A percentile compares a stretch with the other conserved stretches of the same genome.
phyloP scores from a whole-genome alignment of 2,329 filamentous ascomycete species.

The Nemania sp. region DNA sequence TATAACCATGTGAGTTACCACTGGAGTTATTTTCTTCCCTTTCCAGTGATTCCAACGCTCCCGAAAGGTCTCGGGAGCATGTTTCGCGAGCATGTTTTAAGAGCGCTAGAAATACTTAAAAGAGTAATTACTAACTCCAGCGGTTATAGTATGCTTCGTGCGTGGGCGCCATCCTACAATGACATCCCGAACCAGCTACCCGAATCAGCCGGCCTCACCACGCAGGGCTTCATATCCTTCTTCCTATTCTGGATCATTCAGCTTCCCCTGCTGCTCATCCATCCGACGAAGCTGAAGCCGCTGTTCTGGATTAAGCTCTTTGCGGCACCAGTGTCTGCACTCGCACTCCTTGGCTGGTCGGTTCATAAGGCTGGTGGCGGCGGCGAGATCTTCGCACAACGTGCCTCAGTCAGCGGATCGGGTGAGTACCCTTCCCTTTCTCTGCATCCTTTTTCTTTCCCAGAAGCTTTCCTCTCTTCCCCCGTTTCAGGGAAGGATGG shows the following conservation, averaged over 20 bases:
- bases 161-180: slow-evolving; percentile 67
- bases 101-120: too few relatives aligned
- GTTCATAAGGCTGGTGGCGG: slow-evolving; percentile 68
- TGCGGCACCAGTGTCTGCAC: slow-evolving; percentile 67
- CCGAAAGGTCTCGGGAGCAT: too few relatives aligned
- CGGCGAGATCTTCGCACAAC: slow-evolving; percentile 54
- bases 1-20: too few relatives aligned
- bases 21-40: too few relatives aligned
- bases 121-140: too few relatives aligned
- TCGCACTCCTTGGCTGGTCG: slow-evolving; percentile 73
- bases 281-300: slow-evolving; percentile 54
- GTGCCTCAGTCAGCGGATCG: slow-evolving; percentile 54
- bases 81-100: too few relatives aligned
- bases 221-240: slow-evolving; percentile 62
- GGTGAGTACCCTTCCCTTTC: slow-evolving; percentile 24
- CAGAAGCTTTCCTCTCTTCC: neutral
- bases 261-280: slow-evolving; percentile 49
- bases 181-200: slow-evolving; percentile 65
- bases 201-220: slow-evolving; percentile 63
- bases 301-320: slow-evolving; percentile 63
- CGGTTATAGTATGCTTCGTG: slow-evolving; percentile 57
- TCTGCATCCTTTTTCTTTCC: neutral
- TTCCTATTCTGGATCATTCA: slow-evolving; percentile 65
- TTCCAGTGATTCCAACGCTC: too few relatives aligned
- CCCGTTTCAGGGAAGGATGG: too few relatives aligned